Base-by-base conservation (phyloP, 768 basidiomycete genomes). In the Panaeolus papilionaceus region DNA sequence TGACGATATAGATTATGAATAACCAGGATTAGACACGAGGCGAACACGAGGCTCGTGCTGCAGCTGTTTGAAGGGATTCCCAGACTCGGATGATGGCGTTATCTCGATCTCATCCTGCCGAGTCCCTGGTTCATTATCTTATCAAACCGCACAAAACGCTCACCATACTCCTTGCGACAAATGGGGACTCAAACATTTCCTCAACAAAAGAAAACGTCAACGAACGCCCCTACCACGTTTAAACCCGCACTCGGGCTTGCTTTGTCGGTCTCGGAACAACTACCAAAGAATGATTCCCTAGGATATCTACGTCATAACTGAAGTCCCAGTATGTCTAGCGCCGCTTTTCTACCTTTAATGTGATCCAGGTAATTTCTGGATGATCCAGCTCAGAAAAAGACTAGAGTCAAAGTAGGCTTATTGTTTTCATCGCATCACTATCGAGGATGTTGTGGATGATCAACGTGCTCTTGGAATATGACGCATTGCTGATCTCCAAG, bases 261-360 rank as follows among this genome's bases (percentile, higher is more conserved):
- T 58, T 58, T 58, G 54, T 58, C 54, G 54, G 28, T 16, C 54
- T 33, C 54, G 54, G 54, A 58, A 10, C 4, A 58, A 58, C 14
- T 37, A 37, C 33, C 26, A 58, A 58, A 33, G 54, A 16, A 58
- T 37, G 54, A 58, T 28, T 20, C 10, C 11, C 54, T 33, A 11
- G 33, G 28, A 16, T 33, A 33, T 12, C 28, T 26, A 58, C 54
- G 54, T 58, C 54, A 58, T 58, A 26, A 28, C 23, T 26, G 9
- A 6, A 9, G 49, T 51, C 23, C 49, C 26, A 5, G 49, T 51
- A 51, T 51, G 49, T 51, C 49, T 51, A 28, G 49, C 26, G 49
- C 23, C 8, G 54, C 54, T 28, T 58, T 28, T 58, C 28, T 23
- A 28, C 3, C 28, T 33, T 14, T 14, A 8, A 1, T 12, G 8